These are phyloP conservation scores for Alternaria infectoria DNA, from an alignment of 2,329 filamentous ascomycete species.

Conservation along the genomic window DNA sequence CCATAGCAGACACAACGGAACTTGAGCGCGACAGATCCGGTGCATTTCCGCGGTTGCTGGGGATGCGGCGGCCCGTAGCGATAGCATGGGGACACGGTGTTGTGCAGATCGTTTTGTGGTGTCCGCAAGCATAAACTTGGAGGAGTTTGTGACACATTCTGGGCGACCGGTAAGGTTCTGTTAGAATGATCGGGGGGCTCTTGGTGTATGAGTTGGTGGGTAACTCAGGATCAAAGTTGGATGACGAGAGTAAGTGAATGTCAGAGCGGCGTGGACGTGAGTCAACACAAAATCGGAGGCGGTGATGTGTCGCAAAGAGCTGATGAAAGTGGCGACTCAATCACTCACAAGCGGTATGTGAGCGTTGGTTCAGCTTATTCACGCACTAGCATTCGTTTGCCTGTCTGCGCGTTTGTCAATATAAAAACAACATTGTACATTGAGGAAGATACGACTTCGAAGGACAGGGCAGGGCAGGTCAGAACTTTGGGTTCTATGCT, in stretches of 20 bases:
- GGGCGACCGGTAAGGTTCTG: neutral
- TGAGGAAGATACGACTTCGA: neutral
- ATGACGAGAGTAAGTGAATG: neutral
- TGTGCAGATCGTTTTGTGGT: slow-evolving; percentile 32
- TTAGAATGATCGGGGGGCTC: neutral
- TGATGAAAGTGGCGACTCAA: neutral
- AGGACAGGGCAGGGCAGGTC: neutral
- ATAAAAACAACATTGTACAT: neutral
- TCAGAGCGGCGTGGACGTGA: neutral
- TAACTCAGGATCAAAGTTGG: neutral
- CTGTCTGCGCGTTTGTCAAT: neutral
- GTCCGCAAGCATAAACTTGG: slow-evolving; percentile 35
- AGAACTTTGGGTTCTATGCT: slow-evolving; percentile 5
- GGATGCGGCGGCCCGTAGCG: neutral
- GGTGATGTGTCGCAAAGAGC: neutral
- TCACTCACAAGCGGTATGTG: neutral
- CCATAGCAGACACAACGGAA: slow-evolving; percentile 11
- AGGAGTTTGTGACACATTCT: slow-evolving; percentile 36
- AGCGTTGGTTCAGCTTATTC: neutral
- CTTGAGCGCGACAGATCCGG: slow-evolving; percentile 9
- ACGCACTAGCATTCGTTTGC: neutral
- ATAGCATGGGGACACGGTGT: slow-evolving; percentile 33
- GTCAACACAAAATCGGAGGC: neutral
- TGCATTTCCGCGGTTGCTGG: neutral
- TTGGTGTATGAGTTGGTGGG: neutral